A percentile compares a stretch with the other conserved stretches of the same genome.
These are phyloP conservation scores for Zasmidium citrigriseum DNA, from an alignment of 2,329 filamentous ascomycete genomes.

Conservation along the genomic window DNA sequence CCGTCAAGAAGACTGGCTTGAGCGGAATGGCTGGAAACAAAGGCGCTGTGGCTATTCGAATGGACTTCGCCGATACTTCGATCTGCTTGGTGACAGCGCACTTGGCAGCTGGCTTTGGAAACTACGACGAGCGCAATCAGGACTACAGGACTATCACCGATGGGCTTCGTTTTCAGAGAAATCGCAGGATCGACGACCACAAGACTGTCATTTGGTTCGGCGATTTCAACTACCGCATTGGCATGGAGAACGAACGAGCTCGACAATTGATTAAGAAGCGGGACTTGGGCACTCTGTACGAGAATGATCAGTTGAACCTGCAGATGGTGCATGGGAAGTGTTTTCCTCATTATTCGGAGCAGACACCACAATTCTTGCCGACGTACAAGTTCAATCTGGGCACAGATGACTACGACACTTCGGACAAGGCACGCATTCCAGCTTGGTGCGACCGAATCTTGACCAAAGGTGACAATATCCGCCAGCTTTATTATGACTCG, in stretches of 20 bases:
- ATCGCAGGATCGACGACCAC: constrained; percentile 88
- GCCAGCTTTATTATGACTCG: constrained; percentile 78
- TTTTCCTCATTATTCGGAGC: constrained; percentile 91
- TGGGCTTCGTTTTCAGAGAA: constrained; percentile 86
- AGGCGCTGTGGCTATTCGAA: constrained; percentile 91
- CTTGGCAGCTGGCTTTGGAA: constrained; percentile 91
- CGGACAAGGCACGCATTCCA: constrained; percentile 91
- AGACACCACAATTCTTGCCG: constrained; percentile 81
- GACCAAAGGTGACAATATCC: constrained; percentile 79
- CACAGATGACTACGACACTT: constrained; percentile 86
- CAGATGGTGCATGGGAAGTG: constrained; percentile 93
- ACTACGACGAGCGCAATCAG: constrained; percentile 92
- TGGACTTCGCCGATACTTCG: constrained; percentile 90
- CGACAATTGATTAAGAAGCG: constrained; percentile 70
- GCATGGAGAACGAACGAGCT: constrained; percentile 75
- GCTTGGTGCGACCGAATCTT: constrained; percentile 97
- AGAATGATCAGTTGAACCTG: constrained; percentile 92
- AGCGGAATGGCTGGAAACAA: constrained; percentile 98
- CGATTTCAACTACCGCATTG: constrained; percentile 98
- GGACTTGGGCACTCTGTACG: constrained; percentile 78
- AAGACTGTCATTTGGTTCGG: constrained; percentile 91
- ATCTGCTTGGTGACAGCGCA: constrained; percentile 97
- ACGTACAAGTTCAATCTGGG: constrained; percentile 96
- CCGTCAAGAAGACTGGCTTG: constrained; percentile 91
- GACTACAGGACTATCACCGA: constrained; percentile 89